Base-by-base conservation (phyloP, 1,139 yeast species). In the Williopsis jadinii region DNA sequence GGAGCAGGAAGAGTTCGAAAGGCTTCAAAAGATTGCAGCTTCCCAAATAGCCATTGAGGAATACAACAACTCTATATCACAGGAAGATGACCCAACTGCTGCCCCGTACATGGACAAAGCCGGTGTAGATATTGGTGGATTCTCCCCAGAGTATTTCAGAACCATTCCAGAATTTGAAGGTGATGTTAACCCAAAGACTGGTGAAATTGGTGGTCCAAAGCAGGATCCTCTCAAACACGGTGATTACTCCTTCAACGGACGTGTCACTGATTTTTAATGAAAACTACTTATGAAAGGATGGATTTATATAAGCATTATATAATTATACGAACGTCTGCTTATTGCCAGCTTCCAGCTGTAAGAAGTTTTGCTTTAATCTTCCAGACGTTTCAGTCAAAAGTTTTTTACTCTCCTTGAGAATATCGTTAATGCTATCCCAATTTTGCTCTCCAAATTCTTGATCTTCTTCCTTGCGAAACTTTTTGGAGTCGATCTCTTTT, bases 161-260 rank as follows among this genome's bases (percentile, higher is more conserved):
- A 83, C 88, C 5, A 81, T 87, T 42, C 95, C 96, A 1, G 99
- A 94, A 54, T 92, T 92, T 57, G 97, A 90, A 62, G 99, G 99
- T 2, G 92, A 90, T 46, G 79, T 74, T 30, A 92, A 92, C 57
- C 99, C 99, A 0, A 73, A 71, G 44, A 90, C 97, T 1, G 98
- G 98, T 2, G 99, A 94, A 63, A 70, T 82, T 29, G 96, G 96
- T 34, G 99, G 98, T 0, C 99, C 99, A n/a, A 94, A 94, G 57
- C 97, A 92, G 61, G 97, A 94, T 56, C 99, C 99, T 1, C 70
- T 87, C 52, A 78, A 80, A 54, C 95, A 87, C 58, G 92, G 90
- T 35, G 99, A 94, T 55, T 94, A 95, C 77, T 80, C 96, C 4
- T 94, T 82, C 60, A 90, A 92, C 59, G 98, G 98, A 1, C 76